Evolutionary conservation across 805 yeast genomes (phyloP).

Genomic region (Starmerella bombi): DNA sequence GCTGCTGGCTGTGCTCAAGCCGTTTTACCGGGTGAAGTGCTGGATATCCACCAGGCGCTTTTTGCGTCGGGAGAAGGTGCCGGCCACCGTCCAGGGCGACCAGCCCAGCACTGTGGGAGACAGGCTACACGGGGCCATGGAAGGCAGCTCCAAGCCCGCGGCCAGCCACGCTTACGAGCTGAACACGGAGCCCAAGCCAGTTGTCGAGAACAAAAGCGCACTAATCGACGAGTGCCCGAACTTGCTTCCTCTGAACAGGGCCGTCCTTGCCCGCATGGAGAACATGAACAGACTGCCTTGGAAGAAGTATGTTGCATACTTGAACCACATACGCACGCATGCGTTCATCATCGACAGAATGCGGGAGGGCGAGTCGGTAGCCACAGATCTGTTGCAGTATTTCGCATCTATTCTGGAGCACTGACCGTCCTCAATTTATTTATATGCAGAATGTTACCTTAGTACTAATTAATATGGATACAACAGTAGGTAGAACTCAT

Average conservation of each 20-base stretch:
- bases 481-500: no score
- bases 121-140: constrained; percentile 2
- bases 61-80: no score
- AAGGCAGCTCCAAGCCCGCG: neutral
- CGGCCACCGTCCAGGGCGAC: neutral
- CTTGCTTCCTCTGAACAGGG: neutral
- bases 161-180: neutral
- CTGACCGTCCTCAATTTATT: no score
- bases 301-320: constrained; percentile 62
- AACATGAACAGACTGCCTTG: constrained; percentile 55
- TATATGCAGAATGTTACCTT: no score
- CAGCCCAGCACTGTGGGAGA: neutral
- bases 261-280: constrained; percentile 13
- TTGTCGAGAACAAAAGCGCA: neutral
- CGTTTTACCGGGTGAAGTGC: no score
- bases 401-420: no score
- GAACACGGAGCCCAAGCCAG: no score
- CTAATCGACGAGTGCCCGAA: neutral
- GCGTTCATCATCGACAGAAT: constrained; percentile 75
- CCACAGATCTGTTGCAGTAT: no score
- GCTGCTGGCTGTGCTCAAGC: no score
- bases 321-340: constrained; percentile 69
- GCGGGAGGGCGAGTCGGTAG: no score
- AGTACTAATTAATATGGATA: no score
- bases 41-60: no score